Evolutionary conservation across 345 rosid species (phyloP).

Genomic region (Ricinus communis): DNA sequence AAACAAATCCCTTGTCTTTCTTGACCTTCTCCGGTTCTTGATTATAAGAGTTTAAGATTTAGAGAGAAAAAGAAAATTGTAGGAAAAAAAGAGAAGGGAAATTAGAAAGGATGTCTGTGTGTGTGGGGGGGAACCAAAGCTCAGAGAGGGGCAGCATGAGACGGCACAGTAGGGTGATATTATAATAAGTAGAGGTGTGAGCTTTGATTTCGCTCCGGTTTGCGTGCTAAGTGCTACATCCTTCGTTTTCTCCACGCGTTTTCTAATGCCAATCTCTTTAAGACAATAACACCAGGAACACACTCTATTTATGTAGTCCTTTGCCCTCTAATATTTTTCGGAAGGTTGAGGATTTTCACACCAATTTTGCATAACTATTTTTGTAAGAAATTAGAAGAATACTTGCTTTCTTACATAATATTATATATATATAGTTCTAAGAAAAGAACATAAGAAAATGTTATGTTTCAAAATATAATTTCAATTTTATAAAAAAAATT

Average conservation of each 20-base stretch:
- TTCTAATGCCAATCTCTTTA: conserved; percentile 1
- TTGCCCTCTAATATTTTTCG: background rate
- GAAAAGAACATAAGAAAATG: too few species aligned
- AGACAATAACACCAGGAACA: background rate
- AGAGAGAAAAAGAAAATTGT: background rate
- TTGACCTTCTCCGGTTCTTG: background rate
- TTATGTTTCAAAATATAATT: too few species aligned
- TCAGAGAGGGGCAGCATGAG: too few species aligned
- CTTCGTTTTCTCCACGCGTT: conserved; percentile 21
- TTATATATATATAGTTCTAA: too few species aligned
- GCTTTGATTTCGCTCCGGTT: conserved; percentile 44
- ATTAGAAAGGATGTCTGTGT: background rate
- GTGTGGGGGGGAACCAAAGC: background rate
- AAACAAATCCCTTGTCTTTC: background rate
- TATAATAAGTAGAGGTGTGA: conserved; percentile 30
- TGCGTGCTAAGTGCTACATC: conserved; percentile 27
- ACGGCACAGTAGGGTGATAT: too few species aligned
- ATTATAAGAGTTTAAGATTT: background rate
- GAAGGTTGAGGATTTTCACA: background rate
- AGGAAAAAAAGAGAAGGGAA: background rate
- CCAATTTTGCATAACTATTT: too few species aligned
- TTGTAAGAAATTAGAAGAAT: too few species aligned
- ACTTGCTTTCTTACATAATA: too few species aligned
- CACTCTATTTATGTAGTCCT: background rate
- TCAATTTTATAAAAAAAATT: too few species aligned